These are phyloP conservation scores for Magnolia kwangsiensis DNA, from an alignment of 164 flowering plant genomes.

Conservation along the genomic window DNA sequence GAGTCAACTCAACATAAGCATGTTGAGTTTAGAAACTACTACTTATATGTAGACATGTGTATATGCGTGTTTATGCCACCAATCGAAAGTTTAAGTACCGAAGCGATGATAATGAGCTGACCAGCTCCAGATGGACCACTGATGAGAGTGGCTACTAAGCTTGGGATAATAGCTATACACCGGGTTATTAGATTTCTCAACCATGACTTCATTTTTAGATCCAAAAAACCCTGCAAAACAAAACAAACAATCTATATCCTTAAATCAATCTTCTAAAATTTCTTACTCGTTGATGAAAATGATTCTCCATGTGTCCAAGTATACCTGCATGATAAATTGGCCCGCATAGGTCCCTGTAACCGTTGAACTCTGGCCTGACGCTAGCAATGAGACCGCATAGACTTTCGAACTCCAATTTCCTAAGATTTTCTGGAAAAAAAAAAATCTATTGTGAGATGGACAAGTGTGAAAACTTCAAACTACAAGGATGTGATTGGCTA, in stretches of 20 bases:
- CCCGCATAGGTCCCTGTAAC: constrained; percentile 93
- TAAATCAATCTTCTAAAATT: background rate
- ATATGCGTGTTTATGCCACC: background rate
- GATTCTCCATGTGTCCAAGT: background rate
- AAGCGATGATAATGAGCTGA: constrained; percentile 63
- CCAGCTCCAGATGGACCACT: constrained; percentile 74
- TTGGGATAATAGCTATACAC: constrained; percentile 65
- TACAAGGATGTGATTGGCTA: too few species aligned
- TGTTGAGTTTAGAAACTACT: too few species aligned
- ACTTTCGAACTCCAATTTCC: constrained; percentile 56
- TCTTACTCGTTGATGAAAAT: background rate
- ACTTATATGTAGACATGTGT: background rate
- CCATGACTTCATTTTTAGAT: constrained; percentile 64
- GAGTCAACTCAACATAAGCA: too few species aligned
- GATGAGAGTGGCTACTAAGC: constrained; percentile 60
- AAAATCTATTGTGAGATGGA: too few species aligned
- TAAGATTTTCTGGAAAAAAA: constrained; percentile 39
- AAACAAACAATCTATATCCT: background rate
- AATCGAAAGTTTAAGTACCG: constrained; percentile 29
- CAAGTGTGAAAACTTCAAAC: constrained; percentile 21
- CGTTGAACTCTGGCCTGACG: constrained; percentile 88
- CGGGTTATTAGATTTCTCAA: constrained; percentile 56
- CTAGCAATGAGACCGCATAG: constrained; percentile 69
- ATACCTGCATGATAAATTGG: constrained; percentile 83
- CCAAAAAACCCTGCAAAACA: constrained; percentile 56